Evolutionary conservation across 1,284 basidiomycete species (phyloP).

Genomic region (Hortiboletus rubellus): DNA sequence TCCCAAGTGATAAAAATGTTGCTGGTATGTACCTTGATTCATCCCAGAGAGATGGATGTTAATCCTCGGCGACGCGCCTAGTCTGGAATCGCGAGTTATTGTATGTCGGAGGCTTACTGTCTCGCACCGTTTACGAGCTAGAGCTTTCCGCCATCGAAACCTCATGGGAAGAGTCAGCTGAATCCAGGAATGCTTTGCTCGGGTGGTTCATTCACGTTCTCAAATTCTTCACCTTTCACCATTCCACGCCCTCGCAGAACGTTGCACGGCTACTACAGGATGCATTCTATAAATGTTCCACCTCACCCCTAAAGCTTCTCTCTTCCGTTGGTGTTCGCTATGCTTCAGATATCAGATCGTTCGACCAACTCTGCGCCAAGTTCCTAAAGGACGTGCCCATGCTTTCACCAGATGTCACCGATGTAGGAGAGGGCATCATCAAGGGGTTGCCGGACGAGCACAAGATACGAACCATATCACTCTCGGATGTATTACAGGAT

Average conservation of each 20-base stretch:
- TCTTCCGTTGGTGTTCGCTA: conserved; percentile 76
- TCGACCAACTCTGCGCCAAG: conserved; percentile 59
- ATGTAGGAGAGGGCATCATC: conserved; percentile 61
- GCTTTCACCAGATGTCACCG: conserved; percentile 62
- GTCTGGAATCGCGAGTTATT: conserved; percentile 88
- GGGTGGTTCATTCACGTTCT: conserved; percentile 75
- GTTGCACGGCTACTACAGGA: conserved; percentile 74
- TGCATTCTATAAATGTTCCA: conserved; percentile 73
- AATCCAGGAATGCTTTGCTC: no score
- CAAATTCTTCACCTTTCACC: conserved; percentile 83
- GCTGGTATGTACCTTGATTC: conserved; percentile 28
- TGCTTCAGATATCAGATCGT: conserved; percentile 68
- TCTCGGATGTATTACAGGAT: conserved; percentile 81
- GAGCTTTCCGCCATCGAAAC: conserved; percentile 64
- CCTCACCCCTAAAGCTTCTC: conserved; percentile 64
- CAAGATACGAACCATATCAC: conserved; percentile 69
- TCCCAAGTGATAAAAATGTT: conserved; percentile 64
- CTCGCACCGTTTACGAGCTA: conserved; percentile 82
- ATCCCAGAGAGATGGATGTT: no score
- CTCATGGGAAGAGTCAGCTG: conserved; percentile 44
- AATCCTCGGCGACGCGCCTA: no score
- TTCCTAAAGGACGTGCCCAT: conserved; percentile 84
- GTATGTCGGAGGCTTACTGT: conserved; percentile 77
- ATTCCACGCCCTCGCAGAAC: conserved; percentile 80
- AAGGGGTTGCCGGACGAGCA: conserved; percentile 60